Evolutionary conservation across 1,139 yeast genomes (phyloP), one percentile per base, ranked within the genome.

Genomic region (Geotrichum cucujoidarum): DNA sequence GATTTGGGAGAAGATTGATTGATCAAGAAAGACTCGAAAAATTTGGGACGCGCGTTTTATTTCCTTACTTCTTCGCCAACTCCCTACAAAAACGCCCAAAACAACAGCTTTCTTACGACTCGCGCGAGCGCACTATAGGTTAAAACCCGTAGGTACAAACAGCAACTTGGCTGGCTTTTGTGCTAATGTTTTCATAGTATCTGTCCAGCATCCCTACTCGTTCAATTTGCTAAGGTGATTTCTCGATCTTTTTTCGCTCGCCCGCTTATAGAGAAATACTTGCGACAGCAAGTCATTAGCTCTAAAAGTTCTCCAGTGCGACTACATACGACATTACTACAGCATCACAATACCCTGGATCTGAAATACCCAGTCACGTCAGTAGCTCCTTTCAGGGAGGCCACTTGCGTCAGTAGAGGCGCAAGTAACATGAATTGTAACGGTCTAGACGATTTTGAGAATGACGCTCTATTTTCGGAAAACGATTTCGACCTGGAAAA

Each of bases 1-100:
- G 16, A 8, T 20, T 24, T 40, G 22, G 30, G 43, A 24, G 25
- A 20, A 20, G 37, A 22, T 34, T 34, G 17, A 34, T 8, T 3
- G 37, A 31, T 3, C 33, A 22, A 27, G 25, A 25, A 38, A 38
- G 25, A 38, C 24, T 22, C 13, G 16, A 35, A 35, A 21, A 35
- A 7, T 13, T n/a, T 14, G 31, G 20, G 25, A 40, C 43, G 43
- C 43, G 43, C 31, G 11, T 38, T 40, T 32, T 24, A 18, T 32
- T 16, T 29, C 24, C n/a, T 24, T 31, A 21, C 11, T 13, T 16
- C 32, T 16, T 30, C 5, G 11, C 32, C 13, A 7, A 25, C 11
- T 25, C 29, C 7, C 10, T 25, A 25, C 29, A 8, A 25, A 7
- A 8, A 36, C 27, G 29, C 31, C 27, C 20, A 13, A 37, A 17